Conservation (phyloP, 768 basidiomycete genomes). For the Thelephora ganbajun region DNA sequence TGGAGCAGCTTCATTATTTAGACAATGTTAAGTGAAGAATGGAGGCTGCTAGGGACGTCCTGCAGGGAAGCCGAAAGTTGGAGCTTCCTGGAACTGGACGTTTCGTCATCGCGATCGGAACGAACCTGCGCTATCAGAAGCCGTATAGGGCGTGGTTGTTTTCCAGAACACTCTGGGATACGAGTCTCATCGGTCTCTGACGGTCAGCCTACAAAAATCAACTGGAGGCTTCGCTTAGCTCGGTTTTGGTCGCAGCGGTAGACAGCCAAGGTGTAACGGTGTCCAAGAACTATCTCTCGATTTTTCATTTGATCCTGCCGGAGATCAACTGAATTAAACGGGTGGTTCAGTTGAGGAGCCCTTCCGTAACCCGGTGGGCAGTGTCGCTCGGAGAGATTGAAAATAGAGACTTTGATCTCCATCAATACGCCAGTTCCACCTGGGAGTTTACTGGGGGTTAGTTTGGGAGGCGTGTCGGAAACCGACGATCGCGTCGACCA, state of each 20-base stretch:
- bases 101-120: conserved; percentile 70
- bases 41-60: conserved; percentile 79
- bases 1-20: conserved; percentile 67
- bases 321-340: too few relatives aligned
- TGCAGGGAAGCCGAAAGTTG: conserved; percentile 93
- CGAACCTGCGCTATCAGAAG: conserved; percentile 74
- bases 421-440: too few relatives aligned
- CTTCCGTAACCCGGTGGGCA: too few relatives aligned
- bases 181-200: conserved; percentile 68
- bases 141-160: conserved; percentile 77
- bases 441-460: too few relatives aligned
- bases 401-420: too few relatives aligned
- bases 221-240: conserved; percentile 82
- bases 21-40: conserved; percentile 77
- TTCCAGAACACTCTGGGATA: conserved; percentile 90
- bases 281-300: conserved; percentile 68
- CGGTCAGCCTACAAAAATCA: conserved; percentile 93
- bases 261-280: conserved; percentile 58
- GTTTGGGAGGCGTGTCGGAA: too few relatives aligned
- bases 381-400: too few relatives aligned
- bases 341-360: too few relatives aligned
- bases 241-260: conserved; percentile 82
- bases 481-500: too few relatives aligned
- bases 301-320: too few relatives aligned
- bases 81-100: conserved; percentile 89